Base-by-base conservation (phyloP, 148 eudicot species). In the Euryodendron excelsum region DNA sequence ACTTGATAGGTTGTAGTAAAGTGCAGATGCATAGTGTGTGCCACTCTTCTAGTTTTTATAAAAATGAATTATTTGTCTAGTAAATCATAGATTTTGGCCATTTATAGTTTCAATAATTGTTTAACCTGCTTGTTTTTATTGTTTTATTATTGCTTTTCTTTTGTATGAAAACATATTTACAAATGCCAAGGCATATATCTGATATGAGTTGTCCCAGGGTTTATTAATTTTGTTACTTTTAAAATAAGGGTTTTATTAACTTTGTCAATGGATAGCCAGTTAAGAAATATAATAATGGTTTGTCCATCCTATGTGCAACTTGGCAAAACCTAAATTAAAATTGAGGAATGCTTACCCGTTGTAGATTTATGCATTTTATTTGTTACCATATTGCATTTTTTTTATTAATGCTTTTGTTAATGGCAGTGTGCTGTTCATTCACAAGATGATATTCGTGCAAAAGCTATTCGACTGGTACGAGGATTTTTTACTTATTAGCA, bases 381-480 rank as follows among this genome's bases (percentile, higher is more conserved):
- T 4, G 50, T 48, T 75, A 41, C 78, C 36, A 27, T 65, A 36
- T 30, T 69, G 27, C 9, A 55, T 28, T 33, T 77, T 36, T 50
- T 68, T 74, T 34, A 84, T 80, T 83, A 47, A 59, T 77, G 72
- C 65, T 60, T 81, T 68, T 66, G 28, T 75, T 30, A 72, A 63
- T 84, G 87, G 84, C 94, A 95, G 99, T 95, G 99, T 88, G 89
- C 97, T 74, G 84, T 86, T 69, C 96, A 93, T 86, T 76, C 90
- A 75, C 88, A 93, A 79, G 97, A 95, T 81, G 97, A 95, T 58
- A 86, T 88, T 80, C 97, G 97, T 76, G 87, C 89, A 25, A 95
- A 93, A 88, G 96, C 99, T 67, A 95, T 95, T 27, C 91, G 96
- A 72, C 88, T 95, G 97, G 99, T 93, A 91, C 60, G 91, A 48